These are phyloP conservation scores for Erysimum cheiranthoides DNA, from an alignment of 345 rosid species.

Conservation along the genomic window DNA sequence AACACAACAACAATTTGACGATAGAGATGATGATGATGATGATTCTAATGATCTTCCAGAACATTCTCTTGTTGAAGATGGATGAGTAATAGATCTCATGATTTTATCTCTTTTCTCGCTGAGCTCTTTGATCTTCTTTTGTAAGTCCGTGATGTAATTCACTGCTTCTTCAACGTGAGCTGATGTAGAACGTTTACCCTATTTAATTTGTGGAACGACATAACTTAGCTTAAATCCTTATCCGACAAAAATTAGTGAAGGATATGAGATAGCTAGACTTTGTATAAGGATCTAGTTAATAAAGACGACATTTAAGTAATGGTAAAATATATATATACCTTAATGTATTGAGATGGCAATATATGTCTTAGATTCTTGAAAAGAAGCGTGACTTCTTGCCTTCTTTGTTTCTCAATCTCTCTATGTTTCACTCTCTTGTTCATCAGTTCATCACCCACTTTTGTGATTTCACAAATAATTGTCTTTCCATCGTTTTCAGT, in stretches of 20 bases:
- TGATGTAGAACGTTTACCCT: conserved; percentile 43
- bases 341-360: conserved; percentile 36
- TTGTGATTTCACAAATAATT: background rate
- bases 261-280: background rate
- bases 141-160: conserved; percentile 40
- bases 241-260: background rate
- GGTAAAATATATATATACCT: conserved; percentile 12
- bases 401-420: conserved; percentile 41
- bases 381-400: conserved; percentile 34
- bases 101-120: conserved; percentile 28
- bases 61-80: conserved; percentile 1
- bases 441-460: background rate
- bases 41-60: conserved; percentile 3
- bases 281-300: background rate
- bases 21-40: conserved; percentile 3
- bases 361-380: conserved; percentile 31
- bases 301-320: background rate
- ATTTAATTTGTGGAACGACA: background rate
- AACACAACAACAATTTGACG: conserved; percentile 38
- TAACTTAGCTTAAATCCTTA: background rate
- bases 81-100: conserved; percentile 29
- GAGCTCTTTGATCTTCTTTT: conserved; percentile 33
- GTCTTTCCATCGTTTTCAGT: background rate
- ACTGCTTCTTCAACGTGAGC: conserved; percentile 36
- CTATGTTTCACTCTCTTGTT: conserved; percentile 36